Evolutionary conservation across 2,329 filamentous ascomycete species (phyloP), one percentile per base, ranked within the genome.

Genomic region (Phoma sp.): DNA sequence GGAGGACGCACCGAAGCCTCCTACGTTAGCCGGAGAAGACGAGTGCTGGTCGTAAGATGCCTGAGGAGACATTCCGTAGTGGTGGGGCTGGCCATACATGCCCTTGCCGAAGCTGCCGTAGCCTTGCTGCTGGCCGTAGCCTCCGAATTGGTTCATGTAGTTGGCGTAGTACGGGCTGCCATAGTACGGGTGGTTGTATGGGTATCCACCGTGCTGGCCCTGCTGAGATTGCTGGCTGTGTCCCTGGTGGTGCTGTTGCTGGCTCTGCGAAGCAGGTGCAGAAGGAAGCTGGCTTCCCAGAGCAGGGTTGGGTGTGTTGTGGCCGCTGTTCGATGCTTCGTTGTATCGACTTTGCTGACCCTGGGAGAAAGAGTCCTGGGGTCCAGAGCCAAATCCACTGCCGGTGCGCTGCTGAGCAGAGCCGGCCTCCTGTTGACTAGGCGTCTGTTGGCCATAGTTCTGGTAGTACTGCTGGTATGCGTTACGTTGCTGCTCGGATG

Each of bases 251-350:
- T 75, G 73, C 57, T 81, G 80, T 32, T 49, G 48, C 48, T 51
- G 46, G 58, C 60, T 65, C 55, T 77, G 74, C 29, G 83, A 80
- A 44, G 78, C 78, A 50, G 78, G 76, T 61, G 85, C 72, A 35
- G 58, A 62, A 45, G 68, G 83, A 55, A 84, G 82, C 55, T 84
- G 82, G 47, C 77, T 80, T 55, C 82, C 82, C 56, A 85, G 75
- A 36, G 88, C 83, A 25, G 93, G 92, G 78, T 96, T 95, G 32
- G 94, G 93, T 2, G 93, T 97, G 68, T 89, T 94, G 75, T 95
- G 89, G 39, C 92, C 94, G 73, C 92, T 96, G 79, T 89, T 92
- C 69, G 92, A 90, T 58, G 85, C 84, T 51, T 96, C 92, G 60
- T 86, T 84, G 69, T 88, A 88, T 64, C 88, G 89, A 73, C 87